phyloP scores from a whole-genome alignment of 2,329 filamentous ascomycete genomes.

The Neopestalotiopsis rosae region DNA sequence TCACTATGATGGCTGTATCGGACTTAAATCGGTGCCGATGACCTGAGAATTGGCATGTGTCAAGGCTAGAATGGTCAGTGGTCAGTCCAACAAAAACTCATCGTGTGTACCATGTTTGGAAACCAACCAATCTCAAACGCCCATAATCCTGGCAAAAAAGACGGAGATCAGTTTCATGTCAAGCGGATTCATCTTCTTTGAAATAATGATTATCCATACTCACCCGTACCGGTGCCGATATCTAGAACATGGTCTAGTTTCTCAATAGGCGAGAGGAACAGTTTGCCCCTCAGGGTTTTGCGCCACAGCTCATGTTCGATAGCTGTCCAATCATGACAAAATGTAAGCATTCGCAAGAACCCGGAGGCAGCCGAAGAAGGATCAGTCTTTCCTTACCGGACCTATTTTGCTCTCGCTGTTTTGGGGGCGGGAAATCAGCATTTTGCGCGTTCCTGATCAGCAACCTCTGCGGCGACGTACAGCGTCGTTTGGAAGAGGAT shows the following conservation, averaged over 20 bases:
- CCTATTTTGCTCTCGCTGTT: slow-evolving; percentile 13
- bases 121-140: slow-evolving; percentile 20
- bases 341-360: slow-evolving; percentile 4
- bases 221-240: slow-evolving; percentile 22
- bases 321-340: slow-evolving; percentile 6
- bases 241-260: slow-evolving; percentile 21
- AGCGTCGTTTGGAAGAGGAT: slow-evolving; percentile 20
- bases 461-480: slow-evolving; percentile 8
- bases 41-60: slow-evolving; percentile 16
- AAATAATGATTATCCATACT: not conserved
- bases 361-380: not conserved
- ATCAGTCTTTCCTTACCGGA: slow-evolving; percentile 1
- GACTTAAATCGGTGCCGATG: slow-evolving; percentile 22
- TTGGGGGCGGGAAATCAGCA: slow-evolving; percentile 4
- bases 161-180: not conserved
- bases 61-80: slow-evolving; percentile 14
- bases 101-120: not conserved
- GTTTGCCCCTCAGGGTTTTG: slow-evolving; percentile 16
- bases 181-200: not conserved
- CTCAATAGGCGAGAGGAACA: slow-evolving; percentile 19
- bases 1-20: slow-evolving; percentile 20
- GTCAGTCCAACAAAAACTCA: not conserved
- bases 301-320: slow-evolving; percentile 20
- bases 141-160: slow-evolving; percentile 18
- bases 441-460: not conserved